Base-by-base conservation (phyloP, 176 grass and related monocot species). In the Oryza australiensis region DNA sequence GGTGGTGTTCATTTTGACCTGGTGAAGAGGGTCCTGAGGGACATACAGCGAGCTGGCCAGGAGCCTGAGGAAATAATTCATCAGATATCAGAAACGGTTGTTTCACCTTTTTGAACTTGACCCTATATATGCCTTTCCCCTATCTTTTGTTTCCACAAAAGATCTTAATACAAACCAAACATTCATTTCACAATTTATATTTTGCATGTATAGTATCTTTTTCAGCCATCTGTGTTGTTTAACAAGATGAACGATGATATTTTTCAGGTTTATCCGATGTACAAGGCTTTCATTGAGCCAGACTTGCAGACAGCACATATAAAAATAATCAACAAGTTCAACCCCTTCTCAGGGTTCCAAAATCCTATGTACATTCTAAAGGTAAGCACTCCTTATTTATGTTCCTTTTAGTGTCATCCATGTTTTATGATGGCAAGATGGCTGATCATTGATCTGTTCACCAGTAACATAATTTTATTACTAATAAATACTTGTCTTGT, bases 1-100 rank as follows among this genome's bases (percentile, higher is more conserved):
- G 93, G 97, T 71, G 97, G 93, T 82, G 97, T 99, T 60, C 97
- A 99, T 84, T 96, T 99, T 89, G 97, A 99, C 83, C 83, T 99
- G 81, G 93, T 99, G 78, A 99, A 99, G 85, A 91, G 97, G 66
- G 97, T 99, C 75, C 74, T 99, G 81, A 90, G 97, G 84, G 97
- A 99, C 71, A 96, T 99, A 88, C 97, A 96, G 40, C 87, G 97
- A 88, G 93, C 91, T 85, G 93, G 93, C 27, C 91, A 99, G 85
- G 93, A 99, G 77, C 97, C 97, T 76, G 91, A 99, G 81, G 93
- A 99, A 86, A 99, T 99, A 73, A 99, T 99, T 74, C 93, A 96
- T 78, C 91, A 96, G 80, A 99, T 99, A 72, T 99, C 93, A 64
- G 93, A 96, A 88, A 99, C 91, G 89, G 97, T 96, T 79, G 60